Conservation (phyloP, 2,329 filamentous ascomycete genomes). For the Grosmannia clavigera region DNA sequence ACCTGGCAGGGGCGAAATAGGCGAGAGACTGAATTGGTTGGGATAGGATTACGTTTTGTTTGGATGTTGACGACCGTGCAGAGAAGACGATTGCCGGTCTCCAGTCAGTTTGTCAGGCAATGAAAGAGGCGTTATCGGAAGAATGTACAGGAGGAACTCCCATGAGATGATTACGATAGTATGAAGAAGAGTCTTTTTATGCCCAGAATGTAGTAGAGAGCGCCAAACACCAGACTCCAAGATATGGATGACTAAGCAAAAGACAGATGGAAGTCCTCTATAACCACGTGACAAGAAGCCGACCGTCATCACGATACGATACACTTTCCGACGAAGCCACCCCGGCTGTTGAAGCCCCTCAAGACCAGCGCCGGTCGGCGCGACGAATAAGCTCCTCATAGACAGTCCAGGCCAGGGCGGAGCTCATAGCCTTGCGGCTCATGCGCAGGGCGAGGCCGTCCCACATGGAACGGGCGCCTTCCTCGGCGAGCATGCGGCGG, state of each 20-base stretch:
- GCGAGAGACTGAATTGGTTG: not conserved
- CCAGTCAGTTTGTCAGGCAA: not conserved
- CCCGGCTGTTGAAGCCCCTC: too few relatives aligned
- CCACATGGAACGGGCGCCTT: conserved; percentile 69
- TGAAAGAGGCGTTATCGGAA: not conserved
- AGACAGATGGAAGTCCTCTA: not conserved
- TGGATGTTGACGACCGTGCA: too few relatives aligned
- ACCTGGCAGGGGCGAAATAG: conserved; percentile 35
- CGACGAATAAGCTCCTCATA: conserved; percentile 86
- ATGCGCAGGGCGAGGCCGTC: conserved; percentile 79
- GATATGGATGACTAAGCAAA: too few relatives aligned
- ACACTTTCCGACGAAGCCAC: too few relatives aligned
- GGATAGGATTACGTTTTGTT: not conserved
- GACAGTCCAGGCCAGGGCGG: conserved; percentile 91
- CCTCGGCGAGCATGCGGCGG: conserved; percentile 66
- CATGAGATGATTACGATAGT: not conserved
- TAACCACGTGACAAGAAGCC: not conserved
- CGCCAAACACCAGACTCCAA: not conserved
- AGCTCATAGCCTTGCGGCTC: conserved; percentile 82
- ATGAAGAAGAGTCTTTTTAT: not conserved
- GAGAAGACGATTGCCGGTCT: too few relatives aligned
- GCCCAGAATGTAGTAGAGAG: not conserved
- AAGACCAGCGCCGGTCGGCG: conserved; percentile 31
- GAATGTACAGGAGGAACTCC: not conserved
- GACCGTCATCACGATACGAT: too few relatives aligned